Conservation (phyloP, 768 basidiomycete genomes). For the Brasilioporus rufonigricans region DNA sequence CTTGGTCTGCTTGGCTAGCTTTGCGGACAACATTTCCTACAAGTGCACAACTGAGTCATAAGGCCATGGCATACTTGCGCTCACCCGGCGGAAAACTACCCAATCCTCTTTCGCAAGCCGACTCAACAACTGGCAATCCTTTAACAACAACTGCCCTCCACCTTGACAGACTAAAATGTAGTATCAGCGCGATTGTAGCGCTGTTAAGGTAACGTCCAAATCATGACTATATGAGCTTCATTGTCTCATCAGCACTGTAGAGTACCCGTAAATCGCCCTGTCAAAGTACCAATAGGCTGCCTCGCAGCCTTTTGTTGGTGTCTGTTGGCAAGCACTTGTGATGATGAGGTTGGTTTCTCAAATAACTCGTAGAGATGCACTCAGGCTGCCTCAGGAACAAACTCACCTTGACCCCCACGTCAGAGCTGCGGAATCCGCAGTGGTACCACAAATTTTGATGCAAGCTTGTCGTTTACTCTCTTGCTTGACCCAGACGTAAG, state of each 20-base stretch:
- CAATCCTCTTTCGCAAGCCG: constrained; percentile 9
- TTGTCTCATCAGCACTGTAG: constrained; percentile 33
- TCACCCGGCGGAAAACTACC: constrained; percentile 10
- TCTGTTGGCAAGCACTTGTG: constrained; percentile 46
- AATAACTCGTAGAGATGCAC: constrained; percentile 3
- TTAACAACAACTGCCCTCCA: constrained; percentile 50
- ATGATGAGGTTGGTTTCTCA: constrained; percentile 40
- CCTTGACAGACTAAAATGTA: constrained; percentile 59
- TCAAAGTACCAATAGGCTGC: constrained; percentile 66
- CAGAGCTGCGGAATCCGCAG: constrained; percentile 51
- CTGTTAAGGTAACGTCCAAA: constrained; percentile 48
- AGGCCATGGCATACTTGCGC: constrained; percentile 1
- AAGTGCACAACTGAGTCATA: constrained; percentile 31
- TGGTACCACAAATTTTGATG: constrained; percentile 47
- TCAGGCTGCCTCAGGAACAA: constrained; percentile 38
- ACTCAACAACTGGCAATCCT: constrained; percentile 42
- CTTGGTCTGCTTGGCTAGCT: constrained; percentile 58
- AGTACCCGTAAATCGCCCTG: constrained; percentile 54
- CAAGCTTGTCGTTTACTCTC: constrained; percentile 51
- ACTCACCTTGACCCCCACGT: constrained; percentile 48
- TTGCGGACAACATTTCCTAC: constrained; percentile 59
- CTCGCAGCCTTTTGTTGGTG: constrained; percentile 52
- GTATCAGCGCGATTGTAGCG: constrained; percentile 47
- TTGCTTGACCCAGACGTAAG: constrained; percentile 50
- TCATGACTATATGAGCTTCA: neutral